These are phyloP conservation scores for Lepraria neglecta DNA, from an alignment of 495 filamentous ascomycete species.

Conservation along the genomic window DNA sequence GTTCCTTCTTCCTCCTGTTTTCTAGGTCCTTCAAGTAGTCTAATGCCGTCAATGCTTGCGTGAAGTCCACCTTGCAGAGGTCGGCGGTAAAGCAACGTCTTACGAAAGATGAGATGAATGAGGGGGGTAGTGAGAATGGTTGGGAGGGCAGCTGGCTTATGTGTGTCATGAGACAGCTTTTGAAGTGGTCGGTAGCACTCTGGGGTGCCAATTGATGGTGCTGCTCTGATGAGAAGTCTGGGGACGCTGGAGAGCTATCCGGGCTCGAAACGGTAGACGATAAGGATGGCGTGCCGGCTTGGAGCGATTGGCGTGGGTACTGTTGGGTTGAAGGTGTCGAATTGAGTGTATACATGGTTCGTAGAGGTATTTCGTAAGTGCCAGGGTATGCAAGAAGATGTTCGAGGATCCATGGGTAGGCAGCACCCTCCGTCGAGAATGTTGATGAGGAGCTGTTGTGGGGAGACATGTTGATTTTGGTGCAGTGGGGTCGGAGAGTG, in stretches of 20 bases:
- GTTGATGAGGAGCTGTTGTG: slow-evolving; percentile 22
- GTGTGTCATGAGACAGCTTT: slow-evolving; percentile 55
- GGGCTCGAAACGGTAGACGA: slow-evolving; percentile 34
- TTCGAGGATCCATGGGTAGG: slow-evolving; percentile 58
- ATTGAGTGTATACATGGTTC: slow-evolving; percentile 70
- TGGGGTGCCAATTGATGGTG: slow-evolving; percentile 33
- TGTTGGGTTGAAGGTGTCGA: slow-evolving; percentile 47
- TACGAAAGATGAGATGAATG: slow-evolving; percentile 61
- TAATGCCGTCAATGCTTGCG: slow-evolving; percentile 62
- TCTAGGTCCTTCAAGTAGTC: slow-evolving; percentile 69
- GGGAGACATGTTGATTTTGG: slow-evolving; percentile 19
- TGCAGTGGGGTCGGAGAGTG: background rate
- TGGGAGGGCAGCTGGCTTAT: slow-evolving; percentile 58
- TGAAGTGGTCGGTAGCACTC: slow-evolving; percentile 54
- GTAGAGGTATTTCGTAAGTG: slow-evolving; percentile 65
- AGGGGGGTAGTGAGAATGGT: slow-evolving; percentile 58
- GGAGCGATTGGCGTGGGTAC: slow-evolving; percentile 31
- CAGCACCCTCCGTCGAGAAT: slow-evolving; percentile 39
- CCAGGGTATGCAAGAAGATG: slow-evolving; percentile 61
- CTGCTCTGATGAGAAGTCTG: slow-evolving; percentile 33
- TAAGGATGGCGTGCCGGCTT: slow-evolving; percentile 34
- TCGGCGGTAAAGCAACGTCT: slow-evolving; percentile 54
- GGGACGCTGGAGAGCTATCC: slow-evolving; percentile 37
- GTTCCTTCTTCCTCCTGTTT: slow-evolving; percentile 55
- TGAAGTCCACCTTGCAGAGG: slow-evolving; percentile 59